Base-by-base conservation (phyloP, 2,329 filamentous ascomycete genomes). In the Cadophora luteo-olivacea region DNA sequence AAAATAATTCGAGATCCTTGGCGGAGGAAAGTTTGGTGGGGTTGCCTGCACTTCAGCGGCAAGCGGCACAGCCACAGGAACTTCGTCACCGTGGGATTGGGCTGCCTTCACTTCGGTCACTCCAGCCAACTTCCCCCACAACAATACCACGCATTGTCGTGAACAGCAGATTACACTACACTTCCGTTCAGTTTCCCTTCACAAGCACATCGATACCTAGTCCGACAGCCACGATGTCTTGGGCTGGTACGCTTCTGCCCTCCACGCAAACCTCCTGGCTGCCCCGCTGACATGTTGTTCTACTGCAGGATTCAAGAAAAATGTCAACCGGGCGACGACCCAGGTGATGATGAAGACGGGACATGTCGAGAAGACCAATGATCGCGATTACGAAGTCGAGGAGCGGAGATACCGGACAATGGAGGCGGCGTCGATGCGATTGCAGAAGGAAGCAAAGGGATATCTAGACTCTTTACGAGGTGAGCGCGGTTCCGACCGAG, bases 321-420 rank as follows among this genome's bases (percentile, higher is more conserved):
- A 97, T 89, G 94, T 98, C 85, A 95, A 96, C 85, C 93, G 96
- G 84, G 95, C 95, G 77, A 97, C 95, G 82, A 99, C 97, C 83
- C 94, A 97, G 90, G 95, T 98, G 72, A 97, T 99, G 93, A 98
- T 99, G 95, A 99, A 99, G 87, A 97, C 94, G 89, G 93, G 96
- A 69, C 96, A 98, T 84, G 97, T 99, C 76, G 96, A 99, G 83
- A 95, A 96, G 84, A 99, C 96, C 32, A 97, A 95, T 80, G 96
- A 99, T 83, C 93, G 97, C 75, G 96, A 98, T 80, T 99, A 98
- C 81, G 96, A 98, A 82, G 95, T 98, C 64, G 97, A 99, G 81
- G 93, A 97, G 82, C 90, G 92, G 91, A 94, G 96, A 73, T 99
- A 97, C 84, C 91, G 93, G 75, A 97, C 95, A 4, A 97, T 99